Conservation (phyloP, 2,329 filamentous ascomycete genomes). For the Aureobasidium sp. region DNA sequence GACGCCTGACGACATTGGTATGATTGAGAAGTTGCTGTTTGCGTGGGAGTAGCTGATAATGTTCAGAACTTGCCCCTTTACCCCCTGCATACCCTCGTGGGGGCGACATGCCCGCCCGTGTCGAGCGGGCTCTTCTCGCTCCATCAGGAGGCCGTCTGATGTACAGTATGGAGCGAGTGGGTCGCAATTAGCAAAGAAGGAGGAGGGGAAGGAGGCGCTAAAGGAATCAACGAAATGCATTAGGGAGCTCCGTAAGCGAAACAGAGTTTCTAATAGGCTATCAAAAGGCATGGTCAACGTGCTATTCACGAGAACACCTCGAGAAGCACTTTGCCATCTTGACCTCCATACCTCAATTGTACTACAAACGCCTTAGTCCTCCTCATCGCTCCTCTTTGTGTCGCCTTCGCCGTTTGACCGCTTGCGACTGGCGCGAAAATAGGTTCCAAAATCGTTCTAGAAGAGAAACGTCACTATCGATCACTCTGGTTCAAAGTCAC, state of each 20-base stretch:
- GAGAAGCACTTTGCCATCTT: no score
- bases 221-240: background rate
- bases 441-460: no score
- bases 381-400: no score
- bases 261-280: background rate
- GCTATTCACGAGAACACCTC: background rate
- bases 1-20: background rate
- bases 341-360: no score
- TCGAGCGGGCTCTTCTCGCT: background rate
- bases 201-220: background rate
- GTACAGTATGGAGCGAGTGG: background rate
- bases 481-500: no score
- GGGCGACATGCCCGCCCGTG: background rate
- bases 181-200: background rate
- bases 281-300: background rate
- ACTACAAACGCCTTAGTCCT: no score
- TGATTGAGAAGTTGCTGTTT: background rate
- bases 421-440: no score
- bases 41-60: background rate
- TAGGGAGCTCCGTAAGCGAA: background rate
- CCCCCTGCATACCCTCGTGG: background rate
- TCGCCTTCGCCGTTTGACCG: no score
- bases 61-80: background rate
- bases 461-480: no score
- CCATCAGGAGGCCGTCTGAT: background rate